A percentile compares a stretch with the other conserved stretches of the same genome.
These are phyloP conservation scores for Mytilinidion resinicola DNA, from an alignment of 495 filamentous ascomycete genomes.

Conservation along the genomic window DNA sequence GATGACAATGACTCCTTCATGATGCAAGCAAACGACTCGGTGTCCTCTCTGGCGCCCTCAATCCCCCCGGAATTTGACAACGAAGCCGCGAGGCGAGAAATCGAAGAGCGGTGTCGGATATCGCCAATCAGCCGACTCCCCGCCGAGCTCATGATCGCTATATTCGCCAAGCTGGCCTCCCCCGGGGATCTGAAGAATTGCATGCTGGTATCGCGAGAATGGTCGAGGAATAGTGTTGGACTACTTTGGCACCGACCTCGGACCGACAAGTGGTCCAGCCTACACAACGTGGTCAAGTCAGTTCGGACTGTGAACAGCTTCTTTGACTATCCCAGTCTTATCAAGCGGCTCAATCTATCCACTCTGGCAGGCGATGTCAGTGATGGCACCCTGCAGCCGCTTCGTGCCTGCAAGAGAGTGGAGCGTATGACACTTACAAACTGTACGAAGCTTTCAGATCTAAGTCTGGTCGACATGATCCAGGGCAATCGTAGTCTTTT, in stretches of 20 bases:
- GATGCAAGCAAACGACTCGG: constrained; percentile 76
- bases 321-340: constrained; percentile 79
- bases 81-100: constrained; percentile 67
- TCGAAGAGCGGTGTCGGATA: constrained; percentile 52
- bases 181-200: constrained; percentile 72
- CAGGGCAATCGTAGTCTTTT: constrained; percentile 73
- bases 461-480: constrained; percentile 72
- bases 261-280: constrained; percentile 76
- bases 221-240: constrained; percentile 88
- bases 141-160: constrained; percentile 86
- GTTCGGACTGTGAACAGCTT: constrained; percentile 62
- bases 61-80: constrained; percentile 25
- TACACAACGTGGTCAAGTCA: constrained; percentile 69
- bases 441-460: constrained; percentile 78
- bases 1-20: constrained; percentile 86
- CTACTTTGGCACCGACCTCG: constrained; percentile 91
- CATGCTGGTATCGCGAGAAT: constrained; percentile 87
- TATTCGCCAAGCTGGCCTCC: constrained; percentile 75
- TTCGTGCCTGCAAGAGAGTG: constrained; percentile 79
- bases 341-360: constrained; percentile 86
- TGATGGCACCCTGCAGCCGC: constrained; percentile 80
- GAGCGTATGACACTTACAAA: constrained; percentile 92
- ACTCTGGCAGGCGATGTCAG: constrained; percentile 68
- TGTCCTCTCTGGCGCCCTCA: constrained; percentile 68
- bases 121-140: constrained; percentile 80